Percentiles rank a stretch among this genome's conserved stretches.
Conservation (phyloP, 768 basidiomycete species). For the Mycena latifolia region DNA sequence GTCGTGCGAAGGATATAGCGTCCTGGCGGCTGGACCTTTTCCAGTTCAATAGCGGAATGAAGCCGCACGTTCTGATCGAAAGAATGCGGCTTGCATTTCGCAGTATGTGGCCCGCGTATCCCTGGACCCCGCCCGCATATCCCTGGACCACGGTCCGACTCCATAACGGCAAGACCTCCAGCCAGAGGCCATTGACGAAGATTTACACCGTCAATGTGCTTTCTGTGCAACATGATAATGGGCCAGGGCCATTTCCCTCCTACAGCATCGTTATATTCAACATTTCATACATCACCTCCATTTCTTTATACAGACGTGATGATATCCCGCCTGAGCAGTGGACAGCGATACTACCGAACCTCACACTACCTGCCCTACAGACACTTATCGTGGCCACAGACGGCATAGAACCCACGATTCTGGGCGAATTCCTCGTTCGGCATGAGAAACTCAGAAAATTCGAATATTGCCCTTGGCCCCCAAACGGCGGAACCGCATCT, state of each 20-base stretch:
- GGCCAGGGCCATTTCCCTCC: background rate
- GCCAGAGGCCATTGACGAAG: background rate
- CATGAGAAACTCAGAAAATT: background rate
- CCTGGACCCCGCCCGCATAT: too few relatives aligned
- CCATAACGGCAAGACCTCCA: background rate
- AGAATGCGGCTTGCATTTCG: background rate
- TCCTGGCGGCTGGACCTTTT: background rate
- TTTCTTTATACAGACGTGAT: background rate
- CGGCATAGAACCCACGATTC: background rate
- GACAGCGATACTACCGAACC: background rate
- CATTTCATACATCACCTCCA: background rate
- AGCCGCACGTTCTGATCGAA: background rate
- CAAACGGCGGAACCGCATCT: too few relatives aligned
- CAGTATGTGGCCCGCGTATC: background rate
- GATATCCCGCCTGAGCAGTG: background rate
- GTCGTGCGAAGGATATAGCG: background rate
- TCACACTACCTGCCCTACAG: background rate
- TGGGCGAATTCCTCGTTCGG: background rate
- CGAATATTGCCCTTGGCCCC: too few relatives aligned
- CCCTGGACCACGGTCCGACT: too few relatives aligned
- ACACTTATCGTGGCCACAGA: background rate
- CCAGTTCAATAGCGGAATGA: background rate
- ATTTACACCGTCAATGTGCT: background rate
- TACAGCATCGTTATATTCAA: background rate
- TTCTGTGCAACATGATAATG: background rate